Evolutionary conservation across 2,329 filamentous ascomycete genomes (phyloP).

Genomic region (Colletotrichum tabaci): DNA sequence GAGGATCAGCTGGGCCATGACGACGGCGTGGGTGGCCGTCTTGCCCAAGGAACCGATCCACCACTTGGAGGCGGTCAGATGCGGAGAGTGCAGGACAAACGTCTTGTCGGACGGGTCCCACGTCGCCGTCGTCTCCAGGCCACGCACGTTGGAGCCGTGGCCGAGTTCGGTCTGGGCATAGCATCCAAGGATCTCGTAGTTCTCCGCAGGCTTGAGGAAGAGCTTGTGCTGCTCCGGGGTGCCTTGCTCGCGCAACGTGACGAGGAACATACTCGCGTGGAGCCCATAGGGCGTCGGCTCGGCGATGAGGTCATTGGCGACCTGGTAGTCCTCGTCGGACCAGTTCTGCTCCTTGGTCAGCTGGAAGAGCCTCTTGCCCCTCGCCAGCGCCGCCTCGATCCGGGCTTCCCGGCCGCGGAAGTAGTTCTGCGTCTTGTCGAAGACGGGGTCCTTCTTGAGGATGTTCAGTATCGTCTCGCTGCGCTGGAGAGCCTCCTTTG

Average conservation of each 20-base stretch:
- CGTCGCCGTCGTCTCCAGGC: conserved; percentile 80
- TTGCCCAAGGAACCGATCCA: conserved; percentile 86
- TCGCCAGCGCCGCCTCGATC: conserved; percentile 78
- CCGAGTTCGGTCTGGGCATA: conserved; percentile 87
- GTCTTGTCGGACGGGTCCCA: conserved; percentile 83
- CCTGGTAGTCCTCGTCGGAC: conserved; percentile 73
- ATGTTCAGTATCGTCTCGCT: conserved; percentile 74
- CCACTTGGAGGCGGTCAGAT: conserved; percentile 84
- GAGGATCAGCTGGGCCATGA: conserved; percentile 83
- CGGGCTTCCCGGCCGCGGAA: conserved; percentile 79
- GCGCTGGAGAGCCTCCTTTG: conserved; percentile 73
- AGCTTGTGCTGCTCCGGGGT: conserved; percentile 81
- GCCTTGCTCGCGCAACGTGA: conserved; percentile 78
- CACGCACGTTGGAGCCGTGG: conserved; percentile 83
- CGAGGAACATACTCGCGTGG: conserved; percentile 69
- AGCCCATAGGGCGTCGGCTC: conserved; percentile 83
- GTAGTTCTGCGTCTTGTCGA: conserved; percentile 85
- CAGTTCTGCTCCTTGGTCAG: conserved; percentile 79
- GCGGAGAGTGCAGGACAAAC: conserved; percentile 81
- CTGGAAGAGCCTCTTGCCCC: conserved; percentile 79
- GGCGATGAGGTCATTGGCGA: conserved; percentile 78
- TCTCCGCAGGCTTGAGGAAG: conserved; percentile 78
- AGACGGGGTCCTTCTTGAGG: conserved; percentile 77
- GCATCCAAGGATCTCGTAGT: conserved; percentile 82
- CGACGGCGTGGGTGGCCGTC: conserved; percentile 82